These are phyloP conservation scores for Cyberlindnera sargentensis DNA, from an alignment of 805 yeast genomes.

Conservation along the genomic window DNA sequence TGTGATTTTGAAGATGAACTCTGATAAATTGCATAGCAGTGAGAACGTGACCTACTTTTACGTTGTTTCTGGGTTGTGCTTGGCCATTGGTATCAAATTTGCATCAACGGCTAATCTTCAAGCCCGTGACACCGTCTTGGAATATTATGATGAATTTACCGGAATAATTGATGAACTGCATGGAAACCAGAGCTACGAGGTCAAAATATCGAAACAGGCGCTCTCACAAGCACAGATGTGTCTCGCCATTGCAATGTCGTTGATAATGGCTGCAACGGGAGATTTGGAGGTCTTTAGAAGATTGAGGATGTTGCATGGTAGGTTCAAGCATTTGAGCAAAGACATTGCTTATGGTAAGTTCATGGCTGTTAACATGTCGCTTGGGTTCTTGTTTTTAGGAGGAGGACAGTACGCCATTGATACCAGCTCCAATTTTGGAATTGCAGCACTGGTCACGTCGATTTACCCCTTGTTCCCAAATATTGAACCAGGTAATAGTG, in stretches of 20 bases:
- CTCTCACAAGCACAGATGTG: constrained; percentile 51
- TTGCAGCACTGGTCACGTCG: constrained; percentile 65
- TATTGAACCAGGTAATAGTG: constrained; percentile 32
- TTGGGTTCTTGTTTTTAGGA: constrained; percentile 85
- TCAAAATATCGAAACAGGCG: constrained; percentile 45
- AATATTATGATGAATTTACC: constrained; percentile 27
- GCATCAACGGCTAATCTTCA: constrained; percentile 59
- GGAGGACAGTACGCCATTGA: constrained; percentile 87
- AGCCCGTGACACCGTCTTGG: constrained; percentile 50
- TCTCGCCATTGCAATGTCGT: constrained; percentile 55
- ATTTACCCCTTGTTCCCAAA: constrained; percentile 70
- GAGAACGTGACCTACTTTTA: constrained; percentile 53
- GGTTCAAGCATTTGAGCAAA: constrained; percentile 10
- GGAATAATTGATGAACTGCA: constrained; percentile 5
- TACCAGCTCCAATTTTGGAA: constrained; percentile 47
- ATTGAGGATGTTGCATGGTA: constrained; percentile 60
- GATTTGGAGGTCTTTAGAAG: constrained; percentile 74
- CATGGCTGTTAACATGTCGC: constrained; percentile 70
- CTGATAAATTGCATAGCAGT: constrained; percentile 10
- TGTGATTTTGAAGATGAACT: constrained; percentile 28
- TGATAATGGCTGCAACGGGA: constrained; percentile 88
- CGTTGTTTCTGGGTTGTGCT: constrained; percentile 65
- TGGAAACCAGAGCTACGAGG: constrained; percentile 41
- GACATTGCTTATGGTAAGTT: constrained; percentile 56
- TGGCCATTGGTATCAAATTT: constrained; percentile 66